These are phyloP conservation scores for Jackrogersella minutella DNA, from an alignment of 495 filamentous ascomycete species.

Conservation along the genomic window DNA sequence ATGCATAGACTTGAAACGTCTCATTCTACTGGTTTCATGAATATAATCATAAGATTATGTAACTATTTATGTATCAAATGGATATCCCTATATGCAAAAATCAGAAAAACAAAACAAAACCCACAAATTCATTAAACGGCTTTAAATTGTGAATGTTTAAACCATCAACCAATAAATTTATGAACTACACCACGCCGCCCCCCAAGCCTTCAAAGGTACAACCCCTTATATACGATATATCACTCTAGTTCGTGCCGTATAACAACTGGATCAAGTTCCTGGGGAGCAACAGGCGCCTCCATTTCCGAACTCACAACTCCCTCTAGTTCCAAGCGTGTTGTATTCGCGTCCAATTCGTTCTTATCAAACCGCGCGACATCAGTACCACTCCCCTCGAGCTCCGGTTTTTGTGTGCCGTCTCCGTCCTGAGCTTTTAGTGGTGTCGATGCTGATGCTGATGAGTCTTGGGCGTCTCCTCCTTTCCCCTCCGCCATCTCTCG, in stretches of 20 bases:
- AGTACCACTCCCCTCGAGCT: constrained; percentile 11
- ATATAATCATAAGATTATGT: no score
- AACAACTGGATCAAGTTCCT: neutral
- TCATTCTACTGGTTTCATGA: no score
- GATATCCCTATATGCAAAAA: no score
- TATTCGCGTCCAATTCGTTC: constrained; percentile 9
- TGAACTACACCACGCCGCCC: no score
- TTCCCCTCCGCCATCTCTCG: neutral
- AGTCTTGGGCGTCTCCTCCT: neutral
- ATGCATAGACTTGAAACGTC: no score
- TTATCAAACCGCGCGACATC: neutral
- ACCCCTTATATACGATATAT: neutral
- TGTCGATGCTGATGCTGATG: neutral
- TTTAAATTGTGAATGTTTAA: no score
- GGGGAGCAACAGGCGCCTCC: neutral
- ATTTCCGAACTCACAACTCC: neutral
- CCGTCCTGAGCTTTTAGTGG: neutral
- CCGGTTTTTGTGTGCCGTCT: neutral
- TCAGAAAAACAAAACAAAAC: no score
- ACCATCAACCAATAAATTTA: no score
- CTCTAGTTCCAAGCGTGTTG: constrained; percentile 8
- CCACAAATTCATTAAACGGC: no score
- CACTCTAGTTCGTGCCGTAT: neutral
- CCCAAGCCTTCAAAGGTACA: no score
- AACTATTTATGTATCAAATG: no score